Evolutionary conservation across 768 basidiomycete species (phyloP).

Genomic region (Lactifluus pinguis): DNA sequence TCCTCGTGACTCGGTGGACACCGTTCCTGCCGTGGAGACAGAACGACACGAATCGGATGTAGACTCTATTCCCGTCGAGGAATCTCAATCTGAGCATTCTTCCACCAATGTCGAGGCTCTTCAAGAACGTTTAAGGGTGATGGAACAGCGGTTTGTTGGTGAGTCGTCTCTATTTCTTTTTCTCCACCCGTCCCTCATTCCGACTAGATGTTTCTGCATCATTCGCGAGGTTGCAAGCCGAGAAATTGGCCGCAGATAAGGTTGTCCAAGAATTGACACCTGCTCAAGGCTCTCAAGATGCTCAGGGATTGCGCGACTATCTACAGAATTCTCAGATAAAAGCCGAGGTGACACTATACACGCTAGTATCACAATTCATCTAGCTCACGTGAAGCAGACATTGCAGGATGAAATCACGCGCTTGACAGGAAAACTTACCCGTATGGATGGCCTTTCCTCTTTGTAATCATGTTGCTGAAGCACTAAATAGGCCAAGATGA

Average conservation of each 20-base stretch:
- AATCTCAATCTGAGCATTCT: neutral
- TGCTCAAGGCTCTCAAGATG: constrained; percentile 54
- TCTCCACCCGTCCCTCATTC: neutral
- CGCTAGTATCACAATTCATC: neutral
- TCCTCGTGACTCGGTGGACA: neutral
- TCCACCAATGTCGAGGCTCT: constrained; percentile 42
- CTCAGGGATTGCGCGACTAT: constrained; percentile 62
- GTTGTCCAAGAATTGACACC: constrained; percentile 66
- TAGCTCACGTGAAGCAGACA: constrained; percentile 33
- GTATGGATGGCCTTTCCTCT: constrained; percentile 35
- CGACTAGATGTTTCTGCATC: constrained; percentile 66
- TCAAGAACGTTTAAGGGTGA: constrained; percentile 54
- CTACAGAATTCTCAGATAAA: constrained; percentile 58
- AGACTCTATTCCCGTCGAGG: neutral
- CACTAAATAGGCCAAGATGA: constrained; percentile 65
- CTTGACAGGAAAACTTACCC: constrained; percentile 58
- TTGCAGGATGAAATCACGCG: constrained; percentile 73
- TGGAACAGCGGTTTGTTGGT: constrained; percentile 77
- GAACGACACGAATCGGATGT: neutral
- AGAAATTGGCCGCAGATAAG: constrained; percentile 58
- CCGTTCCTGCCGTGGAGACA: neutral
- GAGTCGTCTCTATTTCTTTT: constrained; percentile 12
- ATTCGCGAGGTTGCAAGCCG: constrained; percentile 65
- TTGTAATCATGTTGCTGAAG: constrained; percentile 2
- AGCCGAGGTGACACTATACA: constrained; percentile 46